A percentile compares a stretch with the other conserved stretches of the same genome.
These are phyloP conservation scores for Leccinum arenicola DNA, from an alignment of 768 basidiomycete genomes.

Conservation along the genomic window DNA sequence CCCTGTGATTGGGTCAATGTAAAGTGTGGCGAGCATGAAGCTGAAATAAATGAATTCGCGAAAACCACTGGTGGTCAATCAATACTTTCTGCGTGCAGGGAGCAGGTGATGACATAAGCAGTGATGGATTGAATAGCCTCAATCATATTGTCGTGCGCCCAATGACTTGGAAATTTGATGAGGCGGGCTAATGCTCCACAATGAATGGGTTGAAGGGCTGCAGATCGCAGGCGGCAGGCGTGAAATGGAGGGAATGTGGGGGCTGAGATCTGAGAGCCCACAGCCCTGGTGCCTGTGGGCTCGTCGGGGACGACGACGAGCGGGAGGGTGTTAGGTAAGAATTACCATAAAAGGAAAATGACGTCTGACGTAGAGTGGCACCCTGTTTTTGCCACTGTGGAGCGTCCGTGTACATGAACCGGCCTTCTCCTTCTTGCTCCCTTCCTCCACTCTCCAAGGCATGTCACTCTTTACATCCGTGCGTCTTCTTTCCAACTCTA, in stretches of 20 bases:
- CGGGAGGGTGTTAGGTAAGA: conserved; percentile 5
- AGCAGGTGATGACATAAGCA: conserved; percentile 1
- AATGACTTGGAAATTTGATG: not conserved
- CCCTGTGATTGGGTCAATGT: not conserved
- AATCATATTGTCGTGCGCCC: not conserved
- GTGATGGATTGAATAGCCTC: not conserved
- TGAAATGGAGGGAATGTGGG: not conserved
- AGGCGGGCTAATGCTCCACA: not conserved
- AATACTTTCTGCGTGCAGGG: not conserved
- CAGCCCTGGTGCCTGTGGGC: conserved; percentile 6
- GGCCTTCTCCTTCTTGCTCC: conserved; percentile 11
- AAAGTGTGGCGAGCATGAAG: not conserved
- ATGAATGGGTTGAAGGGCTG: not conserved
- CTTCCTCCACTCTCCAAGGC: conserved; percentile 1
- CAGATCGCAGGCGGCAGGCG: not conserved
- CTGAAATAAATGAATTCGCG: not conserved
- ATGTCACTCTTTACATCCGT: conserved; percentile 18
- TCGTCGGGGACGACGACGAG: conserved; percentile 1
- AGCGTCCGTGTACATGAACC: conserved; percentile 31
- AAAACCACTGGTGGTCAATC: not conserved
- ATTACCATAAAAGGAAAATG: conserved; percentile 21
- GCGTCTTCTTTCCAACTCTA: not conserved
- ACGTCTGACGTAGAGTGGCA: conserved; percentile 36
- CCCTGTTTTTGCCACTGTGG: conserved; percentile 36
- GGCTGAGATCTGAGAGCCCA: not conserved